Evolutionary conservation across 2,329 filamentous ascomycete species (phyloP), one percentile per base, ranked within the genome.

Genomic region (Fusarium longipes): DNA sequence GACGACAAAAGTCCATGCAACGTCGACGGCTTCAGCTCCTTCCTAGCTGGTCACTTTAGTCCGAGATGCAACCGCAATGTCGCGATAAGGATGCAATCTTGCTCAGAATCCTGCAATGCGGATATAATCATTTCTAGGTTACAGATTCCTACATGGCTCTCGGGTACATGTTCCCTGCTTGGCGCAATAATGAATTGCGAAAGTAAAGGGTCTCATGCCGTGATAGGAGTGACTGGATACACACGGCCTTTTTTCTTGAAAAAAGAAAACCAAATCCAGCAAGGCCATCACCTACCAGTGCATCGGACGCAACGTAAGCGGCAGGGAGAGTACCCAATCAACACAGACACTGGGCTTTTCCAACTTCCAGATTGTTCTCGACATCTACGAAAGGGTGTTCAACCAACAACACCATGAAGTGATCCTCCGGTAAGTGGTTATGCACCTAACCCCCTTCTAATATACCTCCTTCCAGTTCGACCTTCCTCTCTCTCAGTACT

Each of bases 1-100:
- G 27, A 8, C 30, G 39, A 45, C 67, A 71, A 72, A 68, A 68
- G 66, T 66, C 30, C 68, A 51, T 68, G 15, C 56, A 40, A 44
- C 48, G 30, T 47, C 38, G 29, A 35, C 25, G 38, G 32, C 36
- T 60, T 20, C 40, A 43, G 57, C 65, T 65, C 67, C 70, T 70
- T 72, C 65, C 67, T 65, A 72, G 58, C 62, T 52, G 29, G 65
- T 55, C 39, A 59, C 30, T 29, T 33, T 47, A 42, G 17, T 20
- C 38, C 25, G 29, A 45, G 42, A 38, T 48, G 10, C 45, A 48
- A 48, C 45, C n/a, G 27, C 27, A 20, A 58, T 67, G 52, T 63
- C 52, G 56, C 47, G 53, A 68, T 70, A 64, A 58, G 44, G 47
- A 18, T 30, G 7, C 32, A 8, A 40, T 56, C 44, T 67, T 70